These are phyloP conservation scores for Eucalyptus polybractea DNA, from an alignment of 345 rosid genomes.

Conservation along the genomic window DNA sequence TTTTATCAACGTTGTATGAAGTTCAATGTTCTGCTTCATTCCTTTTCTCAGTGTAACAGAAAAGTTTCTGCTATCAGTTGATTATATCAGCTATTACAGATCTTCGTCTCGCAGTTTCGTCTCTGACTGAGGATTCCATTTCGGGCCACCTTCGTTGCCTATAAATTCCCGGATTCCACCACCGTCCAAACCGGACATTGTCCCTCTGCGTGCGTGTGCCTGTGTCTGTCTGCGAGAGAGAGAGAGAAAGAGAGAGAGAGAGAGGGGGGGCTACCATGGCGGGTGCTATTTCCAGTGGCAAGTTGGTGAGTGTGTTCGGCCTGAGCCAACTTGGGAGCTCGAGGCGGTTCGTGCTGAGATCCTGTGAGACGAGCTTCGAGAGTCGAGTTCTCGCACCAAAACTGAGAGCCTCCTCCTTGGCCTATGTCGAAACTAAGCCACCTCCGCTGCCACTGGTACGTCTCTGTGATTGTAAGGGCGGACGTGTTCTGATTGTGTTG, in stretches of 20 bases:
- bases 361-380: neutral
- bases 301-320: neutral
- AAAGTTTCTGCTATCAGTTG: too few species aligned
- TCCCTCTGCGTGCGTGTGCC: neutral
- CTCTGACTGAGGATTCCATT: neutral
- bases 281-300: neutral
- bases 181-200: neutral
- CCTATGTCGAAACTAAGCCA: conserved; percentile 27
- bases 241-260: too few species aligned
- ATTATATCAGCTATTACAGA: too few species aligned
- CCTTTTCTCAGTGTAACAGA: too few species aligned
- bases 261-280: neutral
- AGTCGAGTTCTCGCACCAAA: neutral
- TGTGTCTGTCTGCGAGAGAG: neutral
- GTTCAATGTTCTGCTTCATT: too few species aligned
- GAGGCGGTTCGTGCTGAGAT: neutral
- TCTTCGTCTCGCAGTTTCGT: neutral
- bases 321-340: neutral
- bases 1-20: too few species aligned
- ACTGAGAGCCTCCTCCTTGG: conserved; percentile 30
- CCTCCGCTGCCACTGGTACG: neutral
- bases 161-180: neutral
- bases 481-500: too few species aligned
- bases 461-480: neutral
- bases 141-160: neutral